These are phyloP conservation scores for Jamesozyma lodderae DNA, from an alignment of 805 yeast genomes.

Conservation along the genomic window DNA sequence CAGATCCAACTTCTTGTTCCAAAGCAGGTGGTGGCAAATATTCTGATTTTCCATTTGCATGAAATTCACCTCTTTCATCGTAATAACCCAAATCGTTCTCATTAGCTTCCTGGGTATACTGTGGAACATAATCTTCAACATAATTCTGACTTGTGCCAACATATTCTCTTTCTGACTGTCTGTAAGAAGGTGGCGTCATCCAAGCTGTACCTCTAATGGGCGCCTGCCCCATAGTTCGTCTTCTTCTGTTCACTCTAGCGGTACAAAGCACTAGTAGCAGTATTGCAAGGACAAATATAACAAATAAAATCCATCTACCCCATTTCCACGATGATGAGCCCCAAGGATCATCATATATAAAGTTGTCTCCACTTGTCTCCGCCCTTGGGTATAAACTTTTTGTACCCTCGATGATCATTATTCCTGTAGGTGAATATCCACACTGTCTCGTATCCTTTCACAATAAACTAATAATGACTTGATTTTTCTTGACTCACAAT, in stretches of 20 bases:
- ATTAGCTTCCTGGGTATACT: slow-evolving; percentile 56
- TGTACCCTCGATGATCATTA: not conserved
- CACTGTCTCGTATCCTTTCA: no score
- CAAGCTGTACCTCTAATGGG: slow-evolving; percentile 74
- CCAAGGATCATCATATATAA: slow-evolving; percentile 11
- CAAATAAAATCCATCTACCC: slow-evolving; percentile 62
- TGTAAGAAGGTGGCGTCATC: slow-evolving; percentile 79
- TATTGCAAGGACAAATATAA: slow-evolving; percentile 44
- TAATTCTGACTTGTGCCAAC: slow-evolving; percentile 17
- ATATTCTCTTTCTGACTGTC: slow-evolving; percentile 54
- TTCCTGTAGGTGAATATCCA: no score
- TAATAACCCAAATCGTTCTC: slow-evolving; percentile 74
- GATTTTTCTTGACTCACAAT: no score
- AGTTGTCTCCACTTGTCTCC: not conserved
- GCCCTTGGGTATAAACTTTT: slow-evolving; percentile 1
- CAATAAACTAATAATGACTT: no score
- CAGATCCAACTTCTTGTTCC: slow-evolving; percentile 38
- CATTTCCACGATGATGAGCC: slow-evolving; percentile 21
- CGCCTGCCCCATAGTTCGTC: slow-evolving; percentile 36
- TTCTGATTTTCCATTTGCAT: slow-evolving; percentile 30
- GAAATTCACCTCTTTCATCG: slow-evolving; percentile 51
- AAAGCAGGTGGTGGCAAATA: slow-evolving; percentile 25
- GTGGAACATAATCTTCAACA: slow-evolving; percentile 52
- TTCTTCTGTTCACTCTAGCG: slow-evolving; percentile 43
- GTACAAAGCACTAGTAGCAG: slow-evolving; percentile 42